phyloP scores from a whole-genome alignment of 139 green algal genomes.

The Volvox reticuliferus region DNA sequence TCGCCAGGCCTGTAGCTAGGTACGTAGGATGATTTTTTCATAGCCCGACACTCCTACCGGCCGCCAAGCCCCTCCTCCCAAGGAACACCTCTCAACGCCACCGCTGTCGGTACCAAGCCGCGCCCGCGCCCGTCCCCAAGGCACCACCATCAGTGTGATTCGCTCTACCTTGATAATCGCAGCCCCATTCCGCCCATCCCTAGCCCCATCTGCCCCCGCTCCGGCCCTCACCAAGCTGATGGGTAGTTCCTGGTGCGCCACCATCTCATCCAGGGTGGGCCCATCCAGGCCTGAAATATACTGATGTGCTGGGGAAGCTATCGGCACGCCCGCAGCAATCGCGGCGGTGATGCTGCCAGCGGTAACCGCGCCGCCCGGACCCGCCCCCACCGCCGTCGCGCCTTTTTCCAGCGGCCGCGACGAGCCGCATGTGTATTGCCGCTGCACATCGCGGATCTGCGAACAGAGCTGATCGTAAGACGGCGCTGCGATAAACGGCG shows the following conservation, averaged over 20 bases:
- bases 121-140: neutral
- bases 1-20: too few relatives aligned
- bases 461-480: slow-evolving; percentile 53
- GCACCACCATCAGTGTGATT: neutral
- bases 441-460: slow-evolving; percentile 64
- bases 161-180: neutral
- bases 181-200: neutral
- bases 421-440: slow-evolving; percentile 63
- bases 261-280: slow-evolving; percentile 56
- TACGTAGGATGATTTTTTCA: neutral
- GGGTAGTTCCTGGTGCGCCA: slow-evolving; percentile 52
- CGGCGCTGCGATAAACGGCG: slow-evolving; percentile 41
- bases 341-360: neutral
- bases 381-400: neutral
- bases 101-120: neutral
- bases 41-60: neutral
- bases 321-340: neutral
- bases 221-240: slow-evolving; percentile 48
- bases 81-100: neutral
- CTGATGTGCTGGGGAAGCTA: neutral
- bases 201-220: neutral
- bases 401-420: neutral
- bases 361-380: neutral
- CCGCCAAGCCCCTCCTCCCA: neutral
- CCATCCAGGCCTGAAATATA: slow-evolving; percentile 65